phyloP scores from a whole-genome alignment of 306 rosid genomes.

The Rubus parviflorus region DNA sequence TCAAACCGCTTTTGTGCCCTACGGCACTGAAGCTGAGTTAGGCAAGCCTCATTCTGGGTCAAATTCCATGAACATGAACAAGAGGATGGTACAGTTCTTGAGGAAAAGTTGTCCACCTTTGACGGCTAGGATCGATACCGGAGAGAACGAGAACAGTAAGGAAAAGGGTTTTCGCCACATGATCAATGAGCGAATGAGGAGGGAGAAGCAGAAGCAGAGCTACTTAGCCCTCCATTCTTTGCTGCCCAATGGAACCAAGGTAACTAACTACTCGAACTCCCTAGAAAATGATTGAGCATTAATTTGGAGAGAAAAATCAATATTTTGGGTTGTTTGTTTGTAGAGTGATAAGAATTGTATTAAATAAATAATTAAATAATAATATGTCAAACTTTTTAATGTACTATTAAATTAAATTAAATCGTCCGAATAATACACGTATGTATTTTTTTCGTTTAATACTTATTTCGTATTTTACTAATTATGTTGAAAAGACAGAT shows the following conservation, averaged over 20 bases:
- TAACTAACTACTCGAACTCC: not conserved
- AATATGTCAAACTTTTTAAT: too few relatives aligned
- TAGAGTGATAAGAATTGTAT: conserved; percentile 74
- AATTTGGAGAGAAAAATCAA: too few relatives aligned
- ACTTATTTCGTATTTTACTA: too few relatives aligned
- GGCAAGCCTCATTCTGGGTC: not conserved
- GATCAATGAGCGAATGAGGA: conserved; percentile 71
- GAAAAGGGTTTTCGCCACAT: conserved; percentile 56
- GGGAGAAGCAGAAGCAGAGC: conserved; percentile 60
- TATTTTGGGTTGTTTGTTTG: not conserved
- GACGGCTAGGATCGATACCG: not conserved
- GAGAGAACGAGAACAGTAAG: conserved; percentile 31
- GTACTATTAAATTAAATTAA: too few relatives aligned
- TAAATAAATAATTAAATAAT: too few relatives aligned
- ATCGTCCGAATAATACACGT: too few relatives aligned
- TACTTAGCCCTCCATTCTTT: conserved; percentile 55
- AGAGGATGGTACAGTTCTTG: conserved; percentile 45
- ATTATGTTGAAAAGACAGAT: too few relatives aligned
- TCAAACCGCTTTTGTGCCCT: conserved; percentile 48
- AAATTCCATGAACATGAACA: conserved; percentile 40
- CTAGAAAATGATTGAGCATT: not conserved
- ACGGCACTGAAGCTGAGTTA: conserved; percentile 15
- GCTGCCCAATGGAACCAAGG: conserved; percentile 69
- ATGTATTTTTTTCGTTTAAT: too few relatives aligned
- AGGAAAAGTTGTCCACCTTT: conserved; percentile 25